Evolutionary conservation across 805 yeast species (phyloP), one percentile per base, ranked within the genome.

Genomic region (Ogataea trehalophila): DNA sequence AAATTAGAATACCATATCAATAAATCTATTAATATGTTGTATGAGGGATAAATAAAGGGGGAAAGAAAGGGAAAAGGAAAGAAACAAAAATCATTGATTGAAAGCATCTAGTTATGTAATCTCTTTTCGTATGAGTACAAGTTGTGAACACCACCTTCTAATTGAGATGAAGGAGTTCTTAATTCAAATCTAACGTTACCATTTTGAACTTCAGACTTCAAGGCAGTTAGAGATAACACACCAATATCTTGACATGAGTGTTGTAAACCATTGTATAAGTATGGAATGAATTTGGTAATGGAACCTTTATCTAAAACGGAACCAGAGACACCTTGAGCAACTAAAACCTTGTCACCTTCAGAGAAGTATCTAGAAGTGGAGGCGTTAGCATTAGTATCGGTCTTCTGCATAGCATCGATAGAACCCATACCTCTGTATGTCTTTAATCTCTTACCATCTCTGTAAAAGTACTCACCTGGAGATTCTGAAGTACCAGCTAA

Each of bases 391-490:
- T 81, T 81, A 63, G 76, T 78, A 58, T 83, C 82, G 54, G 97
- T 88, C 66, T 78, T 80, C 79, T 91, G 92, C 98, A 92, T 92
- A 58, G 99, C 99, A 70, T 92, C 99, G 62, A 94, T 84, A 38
- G 98, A 92, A 62, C 99, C 99, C 99, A 94, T 94, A 76, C 99
- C 99, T 76, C 99, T 85, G 81, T 94, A 94, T 52, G 89, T 73
- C 81, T 94, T 94, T 71, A 94, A 82, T 75, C 99, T 87, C 79
- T 94, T 84, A 68, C 99, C 99, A 66, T 94, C 99, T 68, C 95
- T 83, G 85, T 84, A 94, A 76, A 87, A 94, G 78, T 91, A 94
- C 64, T 87, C 91, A 73, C 99, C 99, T 62, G 99, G 99, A 53
- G 98, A 85, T 77, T 94, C 99, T 53, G 94, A 73, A 51, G 99